Evolutionary conservation across 768 basidiomycete species (phyloP).

Genomic region (Jaapia argillacea): DNA sequence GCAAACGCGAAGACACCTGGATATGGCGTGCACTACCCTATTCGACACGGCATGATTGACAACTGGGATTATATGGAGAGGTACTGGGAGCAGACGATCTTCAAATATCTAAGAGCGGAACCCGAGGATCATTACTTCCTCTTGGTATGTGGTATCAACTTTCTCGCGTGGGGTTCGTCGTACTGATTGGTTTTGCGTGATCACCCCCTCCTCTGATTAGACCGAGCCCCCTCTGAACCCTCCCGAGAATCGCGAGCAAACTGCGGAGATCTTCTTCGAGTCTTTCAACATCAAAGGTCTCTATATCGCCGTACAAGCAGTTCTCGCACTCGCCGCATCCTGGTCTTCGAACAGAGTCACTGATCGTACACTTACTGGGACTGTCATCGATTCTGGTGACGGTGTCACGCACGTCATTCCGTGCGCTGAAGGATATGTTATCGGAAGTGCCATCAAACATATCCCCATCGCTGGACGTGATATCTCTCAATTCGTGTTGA

Average conservation of each 20-base stretch:
- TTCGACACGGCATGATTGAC: slow-evolving; percentile 94
- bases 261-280: slow-evolving; percentile 99
- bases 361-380: slow-evolving; percentile 90
- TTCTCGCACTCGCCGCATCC: slow-evolving; percentile 93
- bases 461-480: slow-evolving; percentile 98
- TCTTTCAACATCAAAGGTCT: slow-evolving; percentile 98
- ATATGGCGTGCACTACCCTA: slow-evolving; percentile 93
- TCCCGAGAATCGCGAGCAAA: slow-evolving; percentile 98
- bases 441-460: slow-evolving; percentile 97
- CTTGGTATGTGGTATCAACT: slow-evolving; percentile 56
- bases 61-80: slow-evolving; percentile 99
- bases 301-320: slow-evolving; percentile 98
- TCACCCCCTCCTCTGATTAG: slow-evolving; percentile 27
- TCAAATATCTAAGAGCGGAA: slow-evolving; percentile 97
- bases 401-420: slow-evolving; percentile 99
- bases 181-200: slow-evolving; percentile 5
- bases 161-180: background rate
- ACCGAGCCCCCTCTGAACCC: slow-evolving; percentile 99
- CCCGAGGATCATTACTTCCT: slow-evolving; percentile 99
- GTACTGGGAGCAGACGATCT: slow-evolving; percentile 99
- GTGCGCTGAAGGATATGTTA: slow-evolving; percentile 95
- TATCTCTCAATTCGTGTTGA: slow-evolving; percentile 93
- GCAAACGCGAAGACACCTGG: slow-evolving; percentile 92
- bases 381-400: slow-evolving; percentile 98
- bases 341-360: slow-evolving; percentile 89